Conservation (phyloP, 306 rosid genomes). For the Purshia tridentata region DNA sequence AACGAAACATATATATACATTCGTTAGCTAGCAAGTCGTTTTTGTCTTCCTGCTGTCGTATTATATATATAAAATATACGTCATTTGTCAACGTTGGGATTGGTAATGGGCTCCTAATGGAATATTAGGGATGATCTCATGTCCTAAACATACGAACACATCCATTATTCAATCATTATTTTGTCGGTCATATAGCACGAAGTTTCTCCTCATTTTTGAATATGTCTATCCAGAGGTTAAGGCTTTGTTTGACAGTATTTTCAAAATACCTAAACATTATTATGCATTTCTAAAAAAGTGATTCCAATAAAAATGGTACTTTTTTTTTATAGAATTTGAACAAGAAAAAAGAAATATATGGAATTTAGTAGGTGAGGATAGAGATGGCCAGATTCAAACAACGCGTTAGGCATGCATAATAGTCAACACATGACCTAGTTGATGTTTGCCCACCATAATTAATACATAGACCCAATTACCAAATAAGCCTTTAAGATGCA, state of each 20-base stretch:
- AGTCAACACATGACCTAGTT: not conserved
- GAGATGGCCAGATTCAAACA: not conserved
- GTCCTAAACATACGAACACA: not conserved
- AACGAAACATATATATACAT: not conserved
- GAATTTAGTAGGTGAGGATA: not conserved
- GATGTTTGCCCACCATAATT: not conserved
- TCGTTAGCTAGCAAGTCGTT: not conserved
- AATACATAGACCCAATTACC: not conserved
- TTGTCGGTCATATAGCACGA: not conserved
- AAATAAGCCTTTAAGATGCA: too few relatives aligned
- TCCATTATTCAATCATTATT: not conserved
- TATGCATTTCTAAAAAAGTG: too few relatives aligned
- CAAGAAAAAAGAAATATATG: not conserved
- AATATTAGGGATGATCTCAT: not conserved
- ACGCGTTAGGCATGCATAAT: not conserved
- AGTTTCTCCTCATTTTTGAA: not conserved
- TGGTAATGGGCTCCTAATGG: constrained; percentile 1
- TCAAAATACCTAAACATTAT: too few relatives aligned
- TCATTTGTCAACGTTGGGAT: constrained; percentile 8
- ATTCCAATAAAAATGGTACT: too few relatives aligned
- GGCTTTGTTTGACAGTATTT: too few relatives aligned
- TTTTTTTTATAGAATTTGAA: not conserved
- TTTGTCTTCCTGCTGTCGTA: not conserved
- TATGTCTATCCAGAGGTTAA: too few relatives aligned
- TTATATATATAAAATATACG: too few relatives aligned